These are phyloP conservation scores for Fragosphaeria purpurea DNA, from an alignment of 2,329 filamentous ascomycete species.

Conservation along the genomic window DNA sequence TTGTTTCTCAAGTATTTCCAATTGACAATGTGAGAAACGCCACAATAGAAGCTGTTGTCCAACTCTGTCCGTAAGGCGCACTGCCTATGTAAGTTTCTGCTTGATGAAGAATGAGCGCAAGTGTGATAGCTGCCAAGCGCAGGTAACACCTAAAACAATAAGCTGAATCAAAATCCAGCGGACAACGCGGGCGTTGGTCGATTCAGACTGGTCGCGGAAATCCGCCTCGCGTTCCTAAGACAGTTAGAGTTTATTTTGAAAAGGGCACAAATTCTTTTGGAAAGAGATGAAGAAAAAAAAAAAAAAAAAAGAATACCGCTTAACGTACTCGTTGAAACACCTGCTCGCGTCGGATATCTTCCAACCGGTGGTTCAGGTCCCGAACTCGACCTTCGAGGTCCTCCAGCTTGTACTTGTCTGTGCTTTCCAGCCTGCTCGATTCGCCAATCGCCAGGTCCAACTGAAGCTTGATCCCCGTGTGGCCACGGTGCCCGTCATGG, in stretches of 20 bases:
- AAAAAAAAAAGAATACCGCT: not conserved
- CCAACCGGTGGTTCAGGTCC: constrained; percentile 77
- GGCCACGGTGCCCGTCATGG: constrained; percentile 27
- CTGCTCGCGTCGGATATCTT: constrained; percentile 88
- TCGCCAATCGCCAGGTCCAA: constrained; percentile 92
- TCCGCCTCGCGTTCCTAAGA: constrained; percentile 86
- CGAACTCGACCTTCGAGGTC: constrained; percentile 81
- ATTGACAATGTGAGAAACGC: no score
- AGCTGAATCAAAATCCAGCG: constrained; percentile 92
- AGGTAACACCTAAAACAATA: constrained; percentile 72
- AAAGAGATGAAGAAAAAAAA: not conserved
- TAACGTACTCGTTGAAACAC: constrained; percentile 80
- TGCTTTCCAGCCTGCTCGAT: constrained; percentile 85
- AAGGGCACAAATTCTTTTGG: no score
- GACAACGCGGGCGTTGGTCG: constrained; percentile 82
- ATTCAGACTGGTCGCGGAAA: constrained; percentile 95
- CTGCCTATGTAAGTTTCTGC: constrained; percentile 96
- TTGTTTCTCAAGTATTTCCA: no score
- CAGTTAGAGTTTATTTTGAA: not conserved
- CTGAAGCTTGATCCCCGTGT: constrained; percentile 71
- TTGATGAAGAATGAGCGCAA: constrained; percentile 98
- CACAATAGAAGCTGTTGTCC: no score
- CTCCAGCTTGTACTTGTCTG: constrained; percentile 85
- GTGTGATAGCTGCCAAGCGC: constrained; percentile 94
- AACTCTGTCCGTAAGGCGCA: no score